These are phyloP conservation scores for Aureobasidium sp. DNA, from an alignment of 2,329 filamentous ascomycete species.

Conservation along the genomic window DNA sequence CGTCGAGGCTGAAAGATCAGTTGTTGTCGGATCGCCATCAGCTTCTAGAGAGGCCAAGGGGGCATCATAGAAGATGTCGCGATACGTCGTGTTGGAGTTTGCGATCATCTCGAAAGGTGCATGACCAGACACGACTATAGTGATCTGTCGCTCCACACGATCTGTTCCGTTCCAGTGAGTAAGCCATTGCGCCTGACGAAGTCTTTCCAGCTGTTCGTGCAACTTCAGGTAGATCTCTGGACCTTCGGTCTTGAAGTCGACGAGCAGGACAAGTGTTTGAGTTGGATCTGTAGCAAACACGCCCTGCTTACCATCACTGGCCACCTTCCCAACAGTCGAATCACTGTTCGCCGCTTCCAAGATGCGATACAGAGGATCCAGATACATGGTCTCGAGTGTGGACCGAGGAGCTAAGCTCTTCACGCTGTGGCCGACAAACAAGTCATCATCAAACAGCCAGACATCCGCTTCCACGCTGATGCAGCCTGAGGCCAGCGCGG, in stretches of 20 bases:
- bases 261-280: constrained; percentile 46
- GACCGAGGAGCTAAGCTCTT: constrained; percentile 39
- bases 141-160: constrained; percentile 40
- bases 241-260: constrained; percentile 44
- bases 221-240: constrained; percentile 22
- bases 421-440: constrained; percentile 49
- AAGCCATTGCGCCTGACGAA: constrained; percentile 45
- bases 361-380: constrained; percentile 39
- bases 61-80: constrained; percentile 47
- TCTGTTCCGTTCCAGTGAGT: constrained; percentile 43
- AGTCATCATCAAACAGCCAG: constrained; percentile 43
- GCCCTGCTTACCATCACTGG: constrained; percentile 29
- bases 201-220: constrained; percentile 37
- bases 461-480: constrained; percentile 52
- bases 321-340: not conserved
- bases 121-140: constrained; percentile 49
- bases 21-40: not conserved
- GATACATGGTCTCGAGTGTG: constrained; percentile 47
- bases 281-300: constrained; percentile 45
- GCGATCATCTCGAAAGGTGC: constrained; percentile 44
- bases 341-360: not conserved
- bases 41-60: not conserved
- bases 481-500: constrained; percentile 49
- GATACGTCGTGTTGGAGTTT: constrained; percentile 26
- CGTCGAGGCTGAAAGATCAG: not conserved